Conservation (phyloP, 2,329 filamentous ascomycete species). For the Arachnomyces sp. region DNA sequence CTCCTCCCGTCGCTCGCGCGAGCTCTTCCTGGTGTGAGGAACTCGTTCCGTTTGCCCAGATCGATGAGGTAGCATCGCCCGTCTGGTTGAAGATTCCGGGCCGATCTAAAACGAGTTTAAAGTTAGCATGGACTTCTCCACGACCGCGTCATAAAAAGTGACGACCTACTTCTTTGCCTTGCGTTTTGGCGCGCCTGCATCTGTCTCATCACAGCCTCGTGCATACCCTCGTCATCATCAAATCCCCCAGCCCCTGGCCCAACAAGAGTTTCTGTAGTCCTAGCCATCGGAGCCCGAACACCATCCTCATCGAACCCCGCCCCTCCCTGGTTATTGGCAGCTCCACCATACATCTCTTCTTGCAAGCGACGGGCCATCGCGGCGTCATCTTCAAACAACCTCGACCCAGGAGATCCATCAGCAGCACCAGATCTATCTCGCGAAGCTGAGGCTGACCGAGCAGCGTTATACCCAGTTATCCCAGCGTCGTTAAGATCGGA, state of each 20-base stretch:
- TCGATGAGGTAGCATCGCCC: slow-evolving; percentile 41
- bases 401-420: slow-evolving; percentile 2
- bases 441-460: slow-evolving; percentile 21
- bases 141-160: not conserved
- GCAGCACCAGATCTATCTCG: slow-evolving; percentile 24
- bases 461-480: slow-evolving; percentile 18
- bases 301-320: slow-evolving; percentile 44
- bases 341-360: slow-evolving; percentile 71
- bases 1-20: slow-evolving; percentile 55
- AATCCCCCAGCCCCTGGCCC: slow-evolving; percentile 55
- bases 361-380: slow-evolving; percentile 87
- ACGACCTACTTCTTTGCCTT: slow-evolving; percentile 24
- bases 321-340: slow-evolving; percentile 34
- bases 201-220: slow-evolving; percentile 57
- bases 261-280: slow-evolving; percentile 84
- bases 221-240: slow-evolving; percentile 48
- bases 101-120: slow-evolving; percentile 25
- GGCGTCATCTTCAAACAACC: slow-evolving; percentile 82
- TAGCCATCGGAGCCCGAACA: slow-evolving; percentile 81
- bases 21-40: slow-evolving; percentile 45
- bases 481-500: slow-evolving; percentile 39
- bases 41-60: slow-evolving; percentile 49
- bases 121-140: not conserved
- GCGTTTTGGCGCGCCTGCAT: slow-evolving; percentile 42
- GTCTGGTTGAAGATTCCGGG: slow-evolving; percentile 64